Evolutionary conservation across 2,329 filamentous ascomycete genomes (phyloP).

Genomic region (Xylaria multiplex): DNA sequence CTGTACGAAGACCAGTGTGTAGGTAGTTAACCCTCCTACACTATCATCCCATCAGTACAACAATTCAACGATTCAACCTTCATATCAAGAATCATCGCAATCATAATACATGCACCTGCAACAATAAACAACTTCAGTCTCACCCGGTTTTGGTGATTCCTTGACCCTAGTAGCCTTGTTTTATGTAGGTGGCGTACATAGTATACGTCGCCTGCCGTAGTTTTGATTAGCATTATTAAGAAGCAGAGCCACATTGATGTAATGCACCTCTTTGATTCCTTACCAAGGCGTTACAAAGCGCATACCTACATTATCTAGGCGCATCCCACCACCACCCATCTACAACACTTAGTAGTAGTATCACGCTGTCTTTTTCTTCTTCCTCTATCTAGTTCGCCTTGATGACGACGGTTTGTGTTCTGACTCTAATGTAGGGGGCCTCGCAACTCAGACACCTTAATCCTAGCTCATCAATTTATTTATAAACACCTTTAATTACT

Average conservation of each 20-base stretch:
- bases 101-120: too few relatives aligned
- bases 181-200: neutral
- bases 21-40: too few relatives aligned
- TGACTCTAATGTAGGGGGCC: too few relatives aligned
- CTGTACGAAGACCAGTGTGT: too few relatives aligned
- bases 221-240: too few relatives aligned
- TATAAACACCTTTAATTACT: neutral
- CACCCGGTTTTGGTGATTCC: too few relatives aligned
- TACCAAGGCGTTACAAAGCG: slow-evolving; percentile 5
- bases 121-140: too few relatives aligned
- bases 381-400: neutral
- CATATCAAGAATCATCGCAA: too few relatives aligned
- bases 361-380: neutral
- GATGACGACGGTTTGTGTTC: neutral
- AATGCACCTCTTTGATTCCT: neutral
- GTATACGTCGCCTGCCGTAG: too few relatives aligned
- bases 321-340: neutral
- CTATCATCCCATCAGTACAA: too few relatives aligned
- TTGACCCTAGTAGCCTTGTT: neutral
- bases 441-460: too few relatives aligned
- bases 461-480: neutral
- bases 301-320: neutral
- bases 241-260: neutral
- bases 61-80: too few relatives aligned
- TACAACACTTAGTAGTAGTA: neutral